phyloP scores from a whole-genome alignment of 179 eudicot species.

The Heliamphora pulchella region DNA sequence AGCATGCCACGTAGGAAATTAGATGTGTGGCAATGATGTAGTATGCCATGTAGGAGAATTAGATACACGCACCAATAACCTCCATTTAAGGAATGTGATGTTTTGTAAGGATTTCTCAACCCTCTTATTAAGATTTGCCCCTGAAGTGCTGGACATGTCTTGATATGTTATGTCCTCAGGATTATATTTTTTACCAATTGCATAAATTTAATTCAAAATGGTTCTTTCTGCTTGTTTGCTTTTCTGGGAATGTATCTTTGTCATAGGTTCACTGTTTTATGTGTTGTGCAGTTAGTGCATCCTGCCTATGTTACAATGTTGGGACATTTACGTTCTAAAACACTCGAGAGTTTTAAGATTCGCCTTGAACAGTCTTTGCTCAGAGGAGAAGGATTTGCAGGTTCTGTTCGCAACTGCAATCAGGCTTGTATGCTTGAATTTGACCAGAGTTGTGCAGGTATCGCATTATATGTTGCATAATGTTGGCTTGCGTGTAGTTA shows the following conservation, averaged over 20 bases:
- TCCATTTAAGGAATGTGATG: neutral
- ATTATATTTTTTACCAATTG: neutral
- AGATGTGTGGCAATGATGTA: neutral
- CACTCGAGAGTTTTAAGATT: conserved; percentile 27
- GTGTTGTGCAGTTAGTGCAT: conserved; percentile 32
- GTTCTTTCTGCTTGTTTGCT: neutral
- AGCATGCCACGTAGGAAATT: neutral
- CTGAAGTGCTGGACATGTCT: neutral
- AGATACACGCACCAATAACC: neutral
- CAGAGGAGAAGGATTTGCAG: conserved; percentile 43
- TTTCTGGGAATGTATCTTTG: neutral
- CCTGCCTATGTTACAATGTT: conserved; percentile 34
- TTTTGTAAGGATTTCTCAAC: neutral
- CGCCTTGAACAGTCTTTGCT: conserved; percentile 22
- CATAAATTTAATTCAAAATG: neutral
- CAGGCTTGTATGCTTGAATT: conserved; percentile 27
- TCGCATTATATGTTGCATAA: neutral
- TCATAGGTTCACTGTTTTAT: neutral
- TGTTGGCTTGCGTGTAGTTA: neutral
- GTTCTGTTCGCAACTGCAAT: conserved; percentile 28
- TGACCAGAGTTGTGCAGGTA: conserved; percentile 39
- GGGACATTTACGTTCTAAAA: conserved; percentile 34
- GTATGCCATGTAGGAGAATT: neutral
- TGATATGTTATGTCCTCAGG: neutral
- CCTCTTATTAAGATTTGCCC: neutral